Base-by-base conservation (phyloP, 129 eudicot genomes). In the Flaveria trinervia region DNA sequence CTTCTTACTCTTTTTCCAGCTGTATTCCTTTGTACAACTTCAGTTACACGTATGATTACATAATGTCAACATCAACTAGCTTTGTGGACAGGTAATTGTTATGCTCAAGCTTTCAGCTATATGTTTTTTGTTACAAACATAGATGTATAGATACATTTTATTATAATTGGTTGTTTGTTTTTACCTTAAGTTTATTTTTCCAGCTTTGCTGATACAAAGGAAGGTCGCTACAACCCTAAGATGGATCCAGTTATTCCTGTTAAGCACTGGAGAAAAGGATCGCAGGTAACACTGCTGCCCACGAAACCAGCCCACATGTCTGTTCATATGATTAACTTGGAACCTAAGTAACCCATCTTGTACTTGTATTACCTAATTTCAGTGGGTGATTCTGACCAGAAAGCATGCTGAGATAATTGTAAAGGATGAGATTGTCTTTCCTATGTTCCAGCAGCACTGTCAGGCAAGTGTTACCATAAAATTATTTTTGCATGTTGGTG, bases 21-120 rank as follows among this genome's bases (percentile, higher is more conserved):
- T 94, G 98, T 87, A 83, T 94, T 71, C 98, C 98, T 50, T 79
- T 94, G 76, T 94, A 94, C 88, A 87, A 94, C 88, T 94, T 94
- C 95, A 94, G 92, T 90, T 91, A 94, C 85, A 91, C 97, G 7
- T 94, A 94, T 75, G 96, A 94, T 52, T 94, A 94, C 88, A 91
- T 94, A 71, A 94, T 94, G 97, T 94, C 98, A 36, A 67, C 96
- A 67, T 72, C 97, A 60, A 91, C 87, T 68, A 91, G 98, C 75
- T 94, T 91, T 62, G 98, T 94, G 67, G 98, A 94, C 90, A 94
- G 98, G 98, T 87, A 69, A 70, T 55, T 33, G 11, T 18, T 61
- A 70, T 22, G 23, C 77, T 44, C 71, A 71, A 23, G 82, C 66
- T 71, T 71, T 71, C 71, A 59, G 23, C 44, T 59, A 44, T 15